Base-by-base conservation (phyloP, 1,284 basidiomycete species). In the Ganoderma sp. region DNA sequence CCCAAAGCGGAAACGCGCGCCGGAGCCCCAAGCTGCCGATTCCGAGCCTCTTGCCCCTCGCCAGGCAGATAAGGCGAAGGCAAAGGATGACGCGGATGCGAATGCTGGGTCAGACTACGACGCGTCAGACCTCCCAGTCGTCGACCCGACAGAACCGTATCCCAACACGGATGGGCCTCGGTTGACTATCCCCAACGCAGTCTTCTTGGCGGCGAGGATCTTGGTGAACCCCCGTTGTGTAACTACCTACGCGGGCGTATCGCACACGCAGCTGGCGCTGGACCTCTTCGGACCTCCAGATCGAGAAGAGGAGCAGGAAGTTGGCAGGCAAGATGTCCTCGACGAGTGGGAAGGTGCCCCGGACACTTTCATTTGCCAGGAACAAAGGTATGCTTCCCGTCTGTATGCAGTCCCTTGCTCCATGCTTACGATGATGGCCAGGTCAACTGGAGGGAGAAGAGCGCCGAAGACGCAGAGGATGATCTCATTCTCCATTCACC, bases 281-380 rank as follows among this genome's bases (percentile, higher is more conserved):
- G 96, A 98, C 79, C 80, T 98, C 71, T 98, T 98, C 75, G 96
- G 96, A 0, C 79, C 82, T 10, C 79, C 82, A 9, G 91, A 91
- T 41, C 86, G 89, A 17, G 84, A 86, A 42, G 87, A 90, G 56
- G 87, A 88, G 63, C 83, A 81, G 57, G 77, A 78, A 39, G 78
- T 78, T 60, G 83, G 78, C 63, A 82, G 89, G 63, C 94, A 92
- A 78, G 97, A 97, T 78, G 85, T 93, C 1, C 79, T 98, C 67
- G 94, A 96, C 64, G 94, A 97, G 78, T 98, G 96, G 95, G 91
- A 94, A 68, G 93, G 94, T 37, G 95, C 96, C 3, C 96, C 96
- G 0, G 95, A 97, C 79, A 94, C 91, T 71, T 98, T 97, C 81
- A 95, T 98, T 5, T 98, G 96, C 78, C 96, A 98, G 81, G 96